Base-by-base conservation (phyloP, 2,329 filamentous ascomycete species). In the Claviceps africana region DNA sequence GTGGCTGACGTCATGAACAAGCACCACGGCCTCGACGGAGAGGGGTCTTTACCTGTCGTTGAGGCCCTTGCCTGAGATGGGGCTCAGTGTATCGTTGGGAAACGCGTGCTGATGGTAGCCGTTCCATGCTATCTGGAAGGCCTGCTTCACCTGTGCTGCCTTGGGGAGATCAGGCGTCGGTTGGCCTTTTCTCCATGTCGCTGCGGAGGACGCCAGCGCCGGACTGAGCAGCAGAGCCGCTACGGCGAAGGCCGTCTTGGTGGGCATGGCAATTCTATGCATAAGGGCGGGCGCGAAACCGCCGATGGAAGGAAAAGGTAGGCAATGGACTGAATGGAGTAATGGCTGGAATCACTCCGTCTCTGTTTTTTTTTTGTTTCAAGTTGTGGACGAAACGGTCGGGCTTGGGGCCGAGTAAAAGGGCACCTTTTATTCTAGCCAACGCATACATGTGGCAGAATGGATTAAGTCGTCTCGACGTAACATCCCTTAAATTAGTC, bases 51-150 rank as follows among this genome's bases (percentile, higher is more conserved):
- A 88, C 86, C 85, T 77, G 51, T 86, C 85, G 64, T 95, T 82
- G 19, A 72, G 72, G 55, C 69, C 83, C 0, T 66, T 67, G 57
- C 86, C 86, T 42, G 74, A 77, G 13, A 86, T 72, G 0, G 88
- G 87, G 55, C 72, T 73, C 11, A 94, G 70, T 46, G 87, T 85
- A 63, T 94, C 88, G 57, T 87, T 79, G 1, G 85, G 85, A 56
- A 86, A 90, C 0, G 86, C 86, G 66, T 86, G 79, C 65, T 79
- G 69, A 60, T 79, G 77, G 64, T 91, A 90, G 1, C 83, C 85
- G 51, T 81, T 67, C 84, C 85, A 90, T 2, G 85, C 82, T 59
- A 76, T 75, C 53, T 77, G 72, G 60, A 89, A 90, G 0, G 81
- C 81, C 51, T 80, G 75, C 62, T 80, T 83, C 50, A 90, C 78